Evolutionary conservation across 2,329 filamentous ascomycete species (phyloP).

Genomic region (Aspergillus puulaauensis): DNA sequence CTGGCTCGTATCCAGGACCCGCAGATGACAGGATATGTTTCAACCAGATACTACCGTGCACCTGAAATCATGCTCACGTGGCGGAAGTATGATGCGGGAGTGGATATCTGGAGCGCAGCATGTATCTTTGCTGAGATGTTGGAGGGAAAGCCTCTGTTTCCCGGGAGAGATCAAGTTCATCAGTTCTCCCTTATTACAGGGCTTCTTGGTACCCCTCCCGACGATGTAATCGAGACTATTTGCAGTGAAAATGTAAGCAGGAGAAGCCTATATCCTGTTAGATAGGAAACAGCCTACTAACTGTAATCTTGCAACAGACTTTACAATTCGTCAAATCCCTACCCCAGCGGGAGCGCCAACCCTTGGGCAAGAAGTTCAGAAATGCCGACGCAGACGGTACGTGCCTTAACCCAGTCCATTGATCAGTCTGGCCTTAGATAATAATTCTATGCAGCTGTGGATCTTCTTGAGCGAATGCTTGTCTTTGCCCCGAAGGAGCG

Average conservation of each 20-base stretch:
- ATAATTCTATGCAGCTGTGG: slow-evolving; percentile 64
- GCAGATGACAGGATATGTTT: slow-evolving; percentile 99
- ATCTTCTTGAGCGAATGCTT: slow-evolving; percentile 92
- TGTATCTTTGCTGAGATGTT: slow-evolving; percentile 99
- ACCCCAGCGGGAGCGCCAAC: slow-evolving; percentile 88
- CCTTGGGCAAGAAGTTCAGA: slow-evolving; percentile 85
- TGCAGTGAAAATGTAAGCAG: slow-evolving; percentile 84
- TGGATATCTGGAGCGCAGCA: slow-evolving; percentile 98
- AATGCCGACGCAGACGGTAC: slow-evolving; percentile 84
- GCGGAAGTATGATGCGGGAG: slow-evolving; percentile 99
- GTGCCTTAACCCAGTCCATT: slow-evolving; percentile 23
- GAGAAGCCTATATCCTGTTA: slow-evolving; percentile 28
- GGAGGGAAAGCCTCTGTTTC: slow-evolving; percentile 96
- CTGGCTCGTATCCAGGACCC: slow-evolving; percentile 96
- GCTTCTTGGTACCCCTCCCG: slow-evolving; percentile 89
- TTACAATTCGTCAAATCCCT: slow-evolving; percentile 96
- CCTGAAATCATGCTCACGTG: slow-evolving; percentile 99
- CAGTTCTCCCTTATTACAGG: slow-evolving; percentile 99
- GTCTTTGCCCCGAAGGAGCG: slow-evolving; percentile 97
- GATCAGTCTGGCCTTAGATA: neutral
- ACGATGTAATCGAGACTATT: slow-evolving; percentile 98
- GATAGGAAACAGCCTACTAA: slow-evolving; percentile 23
- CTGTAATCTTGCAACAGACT: slow-evolving; percentile 57
- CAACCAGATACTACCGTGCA: slow-evolving; percentile 96
- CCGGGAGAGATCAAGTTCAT: slow-evolving; percentile 98